Percentiles rank a stretch among this genome's conserved stretches.
Conservation (phyloP, 768 basidiomycete genomes). For the Lactarius deliciosus region DNA sequence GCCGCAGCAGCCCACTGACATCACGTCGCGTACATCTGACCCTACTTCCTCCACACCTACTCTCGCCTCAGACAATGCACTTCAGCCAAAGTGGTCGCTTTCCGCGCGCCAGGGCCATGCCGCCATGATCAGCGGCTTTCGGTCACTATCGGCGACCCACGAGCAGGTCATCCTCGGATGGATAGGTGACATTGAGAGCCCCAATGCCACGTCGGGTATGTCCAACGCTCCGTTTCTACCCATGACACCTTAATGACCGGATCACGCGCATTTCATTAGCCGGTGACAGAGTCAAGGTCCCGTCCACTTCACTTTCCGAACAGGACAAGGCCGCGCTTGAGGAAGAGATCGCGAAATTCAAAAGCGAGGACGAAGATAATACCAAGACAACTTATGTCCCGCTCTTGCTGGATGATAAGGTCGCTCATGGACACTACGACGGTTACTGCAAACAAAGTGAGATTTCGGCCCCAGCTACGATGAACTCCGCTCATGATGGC, state of each 20-base stretch:
- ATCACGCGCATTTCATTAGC: slow-evolving; percentile 23
- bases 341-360: slow-evolving; percentile 59
- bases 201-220: slow-evolving; percentile 35
- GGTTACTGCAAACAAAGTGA: slow-evolving; percentile 97
- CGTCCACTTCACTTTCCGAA: slow-evolving; percentile 50
- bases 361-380: slow-evolving; percentile 57
- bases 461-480: slow-evolving; percentile 35
- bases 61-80: slow-evolving; percentile 28
- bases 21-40: slow-evolving; percentile 36
- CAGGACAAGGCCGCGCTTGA: slow-evolving; percentile 69
- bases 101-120: slow-evolving; percentile 83
- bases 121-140: slow-evolving; percentile 93
- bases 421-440: slow-evolving; percentile 93
- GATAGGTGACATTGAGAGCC: slow-evolving; percentile 78
- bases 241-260: slow-evolving; percentile 11
- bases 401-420: slow-evolving; percentile 87
- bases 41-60: slow-evolving; percentile 24
- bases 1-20: slow-evolving; percentile 54
- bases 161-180: slow-evolving; percentile 93
- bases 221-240: slow-evolving; percentile 23
- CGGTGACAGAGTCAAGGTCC: slow-evolving; percentile 41
- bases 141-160: slow-evolving; percentile 76
- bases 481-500: neutral
- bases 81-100: slow-evolving; percentile 63
- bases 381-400: slow-evolving; percentile 72